These are phyloP conservation scores for Triticum dicoccoides DNA, from an alignment of 176 grass and related monocot species.

Conservation along the genomic window DNA sequence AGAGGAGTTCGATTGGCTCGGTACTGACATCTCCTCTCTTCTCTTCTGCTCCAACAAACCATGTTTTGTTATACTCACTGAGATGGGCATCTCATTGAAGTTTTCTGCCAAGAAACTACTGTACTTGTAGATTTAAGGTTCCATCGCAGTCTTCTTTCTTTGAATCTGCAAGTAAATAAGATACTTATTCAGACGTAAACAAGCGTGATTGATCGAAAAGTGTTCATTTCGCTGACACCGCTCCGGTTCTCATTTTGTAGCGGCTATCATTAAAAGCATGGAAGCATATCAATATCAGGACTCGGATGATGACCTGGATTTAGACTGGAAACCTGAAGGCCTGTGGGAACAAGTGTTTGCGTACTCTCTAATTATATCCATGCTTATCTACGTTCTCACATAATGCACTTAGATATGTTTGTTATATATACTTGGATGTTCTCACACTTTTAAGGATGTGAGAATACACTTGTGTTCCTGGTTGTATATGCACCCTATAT, in stretches of 20 bases:
- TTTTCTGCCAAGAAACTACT: not conserved
- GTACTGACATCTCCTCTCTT: conserved; percentile 35
- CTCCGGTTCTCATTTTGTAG: conserved; percentile 42
- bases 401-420: no score
- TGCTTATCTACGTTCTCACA: no score
- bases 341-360: conserved; percentile 72
- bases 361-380: no score
- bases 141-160: not conserved
- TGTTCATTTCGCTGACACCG: not conserved
- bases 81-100: not conserved
- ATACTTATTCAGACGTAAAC: not conserved
- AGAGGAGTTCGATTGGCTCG: conserved; percentile 77
- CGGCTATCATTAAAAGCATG: conserved; percentile 65
- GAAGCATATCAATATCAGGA: conserved; percentile 46
- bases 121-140: not conserved
- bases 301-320: conserved; percentile 76
- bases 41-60: not conserved
- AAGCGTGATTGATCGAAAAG: not conserved
- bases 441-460: no score
- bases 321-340: conserved; percentile 65
- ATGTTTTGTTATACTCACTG: not conserved
- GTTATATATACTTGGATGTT: no score
- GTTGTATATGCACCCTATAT: no score
- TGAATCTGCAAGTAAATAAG: not conserved
- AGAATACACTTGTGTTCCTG: no score